Conservation (phyloP, 139 green algal genomes). For the Chlamydomonas incerta region DNA sequence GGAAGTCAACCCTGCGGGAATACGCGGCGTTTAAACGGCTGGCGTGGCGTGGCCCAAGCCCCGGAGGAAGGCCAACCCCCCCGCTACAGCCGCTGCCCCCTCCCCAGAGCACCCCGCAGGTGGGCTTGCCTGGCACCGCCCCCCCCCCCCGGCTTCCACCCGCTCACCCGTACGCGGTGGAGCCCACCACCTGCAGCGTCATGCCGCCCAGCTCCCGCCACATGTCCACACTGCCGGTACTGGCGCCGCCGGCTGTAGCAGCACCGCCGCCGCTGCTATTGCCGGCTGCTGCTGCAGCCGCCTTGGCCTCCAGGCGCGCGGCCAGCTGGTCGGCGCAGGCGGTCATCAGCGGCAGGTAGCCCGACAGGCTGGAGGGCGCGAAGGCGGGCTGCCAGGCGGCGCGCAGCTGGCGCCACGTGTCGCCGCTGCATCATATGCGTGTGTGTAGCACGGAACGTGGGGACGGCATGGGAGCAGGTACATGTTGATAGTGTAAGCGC, state of each 20-base stretch:
- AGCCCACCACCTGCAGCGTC: conserved; percentile 54
- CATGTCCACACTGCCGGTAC: conserved; percentile 50
- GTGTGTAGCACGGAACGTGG: too few relatives aligned
- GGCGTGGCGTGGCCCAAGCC: too few relatives aligned
- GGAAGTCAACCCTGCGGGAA: neutral
- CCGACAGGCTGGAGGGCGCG: conserved; percentile 46
- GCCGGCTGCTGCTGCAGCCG: neutral
- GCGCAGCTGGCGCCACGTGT: conserved; percentile 53
- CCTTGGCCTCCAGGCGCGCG: neutral
- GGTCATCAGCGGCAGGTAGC: conserved; percentile 64
- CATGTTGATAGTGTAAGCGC: too few relatives aligned
- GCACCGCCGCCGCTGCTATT: neutral
- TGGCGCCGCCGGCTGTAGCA: conserved; percentile 33
- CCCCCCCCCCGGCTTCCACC: too few relatives aligned
- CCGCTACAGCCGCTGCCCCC: too few relatives aligned
- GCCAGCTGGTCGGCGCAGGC: conserved; percentile 49
- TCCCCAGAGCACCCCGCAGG: too few relatives aligned
- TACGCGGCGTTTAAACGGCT: too few relatives aligned
- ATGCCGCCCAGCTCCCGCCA: conserved; percentile 60
- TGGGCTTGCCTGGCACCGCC: neutral
- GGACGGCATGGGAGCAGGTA: too few relatives aligned
- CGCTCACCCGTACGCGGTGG: neutral
- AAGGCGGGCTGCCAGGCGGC: conserved; percentile 67
- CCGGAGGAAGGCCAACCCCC: too few relatives aligned
- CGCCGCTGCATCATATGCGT: conserved; percentile 30